Base-by-base conservation (phyloP, 2,329 filamentous ascomycete species). In the Fusarium albidum region DNA sequence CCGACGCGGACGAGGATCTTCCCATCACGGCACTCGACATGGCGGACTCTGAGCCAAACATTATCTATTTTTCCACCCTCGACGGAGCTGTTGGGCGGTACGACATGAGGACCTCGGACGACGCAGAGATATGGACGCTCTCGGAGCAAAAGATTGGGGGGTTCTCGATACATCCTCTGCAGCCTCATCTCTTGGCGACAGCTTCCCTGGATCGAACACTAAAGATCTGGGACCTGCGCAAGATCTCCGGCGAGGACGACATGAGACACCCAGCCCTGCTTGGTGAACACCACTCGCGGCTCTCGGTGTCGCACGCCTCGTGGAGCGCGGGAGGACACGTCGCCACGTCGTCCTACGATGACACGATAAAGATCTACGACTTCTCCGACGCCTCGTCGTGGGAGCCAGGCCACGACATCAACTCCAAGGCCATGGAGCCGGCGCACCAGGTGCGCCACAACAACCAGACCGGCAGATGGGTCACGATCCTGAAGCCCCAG, bases 81-180 rank as follows among this genome's bases (percentile, higher is more conserved):
- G 82, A 90, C 28, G 95, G 95, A 2, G 80, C 79, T 0, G 87
- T 98, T 25, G 93, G 93, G 0, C 86, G 89, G 1, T 87, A 95
- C 67, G 95, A 99, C 67, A 81, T 89, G 48, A 86, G 94, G 8
- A 80, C 82, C 0, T 76, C 79, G 0, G 72, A 80, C 0, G 75
- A 75, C 7, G 79, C 85, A 3, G 84, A 92, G 13, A 77, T 90
- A 2, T 96, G 91, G 83, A 81, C 85, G 9, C 77, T 98, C 0
- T 90, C 88, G 0, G 92, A 96, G 46, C 93, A 96, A 72, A 99
- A 99, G 69, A 97, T 99, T 47, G 95, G 95, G 14, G 95, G 95
- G 1, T 98, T 98, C 73, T 90, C 88, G 0, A 74, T 97, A 3
- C 88, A 96, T 65, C 94, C 95, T 0, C 72, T 87, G 0, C 83